These are phyloP conservation scores for Colletotrichum sp. DNA, from an alignment of 2,329 filamentous ascomycete genomes.

Conservation along the genomic window DNA sequence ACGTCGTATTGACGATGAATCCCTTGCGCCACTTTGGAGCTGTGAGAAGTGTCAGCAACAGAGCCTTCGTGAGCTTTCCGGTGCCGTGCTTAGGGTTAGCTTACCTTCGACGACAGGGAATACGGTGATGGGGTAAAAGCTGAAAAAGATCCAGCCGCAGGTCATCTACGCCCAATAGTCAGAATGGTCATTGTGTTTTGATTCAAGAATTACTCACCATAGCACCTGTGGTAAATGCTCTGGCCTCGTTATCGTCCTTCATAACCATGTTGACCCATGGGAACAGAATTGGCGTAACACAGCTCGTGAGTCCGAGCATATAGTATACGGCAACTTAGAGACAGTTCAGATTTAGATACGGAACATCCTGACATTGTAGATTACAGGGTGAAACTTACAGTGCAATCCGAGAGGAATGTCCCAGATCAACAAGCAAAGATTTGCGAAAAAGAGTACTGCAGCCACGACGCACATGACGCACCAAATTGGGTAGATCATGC, in stretches of 20 bases:
- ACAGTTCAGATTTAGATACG: too few relatives aligned
- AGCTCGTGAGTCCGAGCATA: slow-evolving; percentile 19
- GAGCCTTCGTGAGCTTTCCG: accelerated
- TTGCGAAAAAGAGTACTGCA: slow-evolving; percentile 16
- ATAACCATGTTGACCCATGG: slow-evolving; percentile 22
- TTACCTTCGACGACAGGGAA: slow-evolving; percentile 19
- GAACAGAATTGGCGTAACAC: slow-evolving; percentile 23
- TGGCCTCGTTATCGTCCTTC: slow-evolving; percentile 22
- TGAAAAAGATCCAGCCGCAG: slow-evolving; percentile 18
- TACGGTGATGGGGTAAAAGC: slow-evolving; percentile 21
- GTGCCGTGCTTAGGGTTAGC: neutral
- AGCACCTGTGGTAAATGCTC: slow-evolving; percentile 22
- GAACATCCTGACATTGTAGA: too few relatives aligned
- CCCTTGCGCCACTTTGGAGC: slow-evolving; percentile 22
- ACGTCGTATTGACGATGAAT: slow-evolving; percentile 19
- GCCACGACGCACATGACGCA: slow-evolving; percentile 27
- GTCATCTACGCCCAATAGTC: neutral
- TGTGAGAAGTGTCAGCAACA: neutral
- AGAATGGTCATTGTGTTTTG: neutral
- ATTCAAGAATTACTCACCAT: neutral
- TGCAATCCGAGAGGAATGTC: slow-evolving; percentile 21
- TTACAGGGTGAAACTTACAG: too few relatives aligned
- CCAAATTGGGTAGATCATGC: slow-evolving; percentile 36
- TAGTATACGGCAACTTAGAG: slow-evolving; percentile 22
- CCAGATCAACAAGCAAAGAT: slow-evolving; percentile 21